A percentile compares a stretch with the other conserved stretches of the same genome.
Conservation (phyloP, 176 grass and related monocot species). For the Bromus sterilis region DNA sequence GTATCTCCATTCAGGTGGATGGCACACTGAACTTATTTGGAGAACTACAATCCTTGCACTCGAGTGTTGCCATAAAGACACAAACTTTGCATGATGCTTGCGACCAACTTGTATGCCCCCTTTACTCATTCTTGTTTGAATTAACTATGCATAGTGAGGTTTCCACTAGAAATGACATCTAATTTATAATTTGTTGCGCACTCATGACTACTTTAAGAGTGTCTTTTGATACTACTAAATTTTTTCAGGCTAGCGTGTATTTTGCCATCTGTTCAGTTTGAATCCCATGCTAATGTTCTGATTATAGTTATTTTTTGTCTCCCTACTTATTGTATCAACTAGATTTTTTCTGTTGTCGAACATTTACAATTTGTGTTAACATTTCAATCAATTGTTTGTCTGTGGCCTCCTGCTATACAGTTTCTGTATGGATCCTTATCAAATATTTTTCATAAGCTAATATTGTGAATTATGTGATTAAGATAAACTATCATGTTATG, state of each 20-base stretch:
- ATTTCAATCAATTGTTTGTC: background rate
- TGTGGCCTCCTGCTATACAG: background rate
- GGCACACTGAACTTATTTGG: conserved; percentile 83
- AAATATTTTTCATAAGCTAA: background rate
- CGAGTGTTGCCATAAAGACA: conserved; percentile 82
- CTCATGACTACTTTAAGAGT: conserved; percentile 13
- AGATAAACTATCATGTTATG: background rate
- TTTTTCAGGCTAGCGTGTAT: background rate
- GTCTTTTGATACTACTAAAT: background rate
- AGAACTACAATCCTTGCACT: conserved; percentile 87
- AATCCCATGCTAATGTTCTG: background rate
- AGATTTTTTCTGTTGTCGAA: background rate
- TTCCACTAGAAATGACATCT: background rate
- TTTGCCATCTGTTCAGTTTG: background rate
- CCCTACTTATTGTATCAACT: background rate
- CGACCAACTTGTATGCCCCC: conserved; percentile 65
- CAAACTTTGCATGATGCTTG: conserved; percentile 98
- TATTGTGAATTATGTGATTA: background rate
- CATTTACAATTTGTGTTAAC: background rate
- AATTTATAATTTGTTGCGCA: background rate
- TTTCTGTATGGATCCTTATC: background rate
- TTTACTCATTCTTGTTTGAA: background rate
- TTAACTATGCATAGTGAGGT: background rate
- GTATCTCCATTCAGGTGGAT: conserved; percentile 61
- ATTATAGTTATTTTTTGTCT: background rate